phyloP scores from a whole-genome alignment of 192 early-diverging fungal genomes.

The Backusella circina region DNA sequence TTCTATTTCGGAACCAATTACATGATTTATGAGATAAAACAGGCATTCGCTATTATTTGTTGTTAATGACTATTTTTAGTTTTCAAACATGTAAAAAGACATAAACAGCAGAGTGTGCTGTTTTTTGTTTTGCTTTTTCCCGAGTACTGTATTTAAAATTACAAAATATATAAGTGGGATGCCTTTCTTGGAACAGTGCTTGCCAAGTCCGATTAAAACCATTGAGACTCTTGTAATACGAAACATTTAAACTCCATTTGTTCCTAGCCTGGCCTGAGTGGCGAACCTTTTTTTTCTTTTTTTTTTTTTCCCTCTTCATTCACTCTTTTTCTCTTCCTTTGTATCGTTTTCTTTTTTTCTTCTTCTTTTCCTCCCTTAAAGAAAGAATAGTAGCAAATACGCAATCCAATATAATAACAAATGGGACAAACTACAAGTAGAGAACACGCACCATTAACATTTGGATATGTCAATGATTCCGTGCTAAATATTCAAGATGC shows the following conservation, averaged over 20 bases:
- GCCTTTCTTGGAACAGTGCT: not conserved
- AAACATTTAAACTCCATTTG: conserved; percentile 6
- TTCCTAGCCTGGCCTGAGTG: not conserved
- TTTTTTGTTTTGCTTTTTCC: not conserved
- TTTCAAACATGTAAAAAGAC: not conserved
- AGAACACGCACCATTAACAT: conserved; percentile 14
- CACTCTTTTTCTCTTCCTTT: not conserved
- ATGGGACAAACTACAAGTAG: conserved; percentile 15
- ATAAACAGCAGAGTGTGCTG: not conserved
- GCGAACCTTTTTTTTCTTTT: not conserved
- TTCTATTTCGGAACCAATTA: not conserved
- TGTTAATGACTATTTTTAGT: not conserved
- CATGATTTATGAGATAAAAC: not conserved
- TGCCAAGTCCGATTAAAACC: conserved; percentile 1
- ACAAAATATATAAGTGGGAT: not conserved
- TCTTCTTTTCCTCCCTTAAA: not conserved
- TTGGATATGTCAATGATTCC: conserved; percentile 7
- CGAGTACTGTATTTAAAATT: not conserved
- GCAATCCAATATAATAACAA: not conserved
- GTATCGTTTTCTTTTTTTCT: not conserved
- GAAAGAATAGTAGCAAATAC: not conserved
- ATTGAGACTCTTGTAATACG: not conserved
- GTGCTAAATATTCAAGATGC: not conserved
- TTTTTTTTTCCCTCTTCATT: not conserved
- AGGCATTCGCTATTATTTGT: not conserved